Percentiles rank a stretch among this genome's conserved stretches.
These are phyloP conservation scores for Pythium periplocum DNA, from an alignment of 352 stramenopile species.

Conservation along the genomic window DNA sequence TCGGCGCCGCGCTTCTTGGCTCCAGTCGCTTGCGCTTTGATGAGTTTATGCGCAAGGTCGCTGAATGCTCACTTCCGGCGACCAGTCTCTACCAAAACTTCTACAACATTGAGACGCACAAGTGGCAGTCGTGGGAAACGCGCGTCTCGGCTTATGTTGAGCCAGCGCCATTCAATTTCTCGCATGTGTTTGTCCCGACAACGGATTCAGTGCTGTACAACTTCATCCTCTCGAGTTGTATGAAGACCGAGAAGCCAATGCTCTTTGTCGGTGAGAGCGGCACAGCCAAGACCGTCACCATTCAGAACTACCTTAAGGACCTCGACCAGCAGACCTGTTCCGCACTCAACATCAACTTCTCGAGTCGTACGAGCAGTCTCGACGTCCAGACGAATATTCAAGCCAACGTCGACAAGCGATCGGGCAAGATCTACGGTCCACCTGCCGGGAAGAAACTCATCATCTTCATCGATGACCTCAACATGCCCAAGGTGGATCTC, in stretches of 20 bases:
- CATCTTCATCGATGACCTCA: constrained; percentile 95
- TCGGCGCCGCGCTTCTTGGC: constrained; percentile 85
- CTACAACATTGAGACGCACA: constrained; percentile 86
- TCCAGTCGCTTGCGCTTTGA: constrained; percentile 82
- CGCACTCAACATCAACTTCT: constrained; percentile 91
- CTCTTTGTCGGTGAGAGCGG: constrained; percentile 93
- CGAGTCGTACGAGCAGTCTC: constrained; percentile 88
- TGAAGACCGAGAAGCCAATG: constrained; percentile 84
- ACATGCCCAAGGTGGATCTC: constrained; percentile 95
- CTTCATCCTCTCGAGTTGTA: constrained; percentile 86
- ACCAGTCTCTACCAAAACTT: constrained; percentile 87
- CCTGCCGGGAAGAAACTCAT: constrained; percentile 91
- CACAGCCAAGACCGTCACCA: constrained; percentile 95
- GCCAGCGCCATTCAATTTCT: constrained; percentile 92
- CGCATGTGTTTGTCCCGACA: constrained; percentile 94
- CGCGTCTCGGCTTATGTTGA: constrained; percentile 87
- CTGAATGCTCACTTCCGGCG: constrained; percentile 65
- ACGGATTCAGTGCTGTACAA: constrained; percentile 94
- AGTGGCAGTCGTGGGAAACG: constrained; percentile 89
- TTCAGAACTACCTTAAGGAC: constrained; percentile 90
- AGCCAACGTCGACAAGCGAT: constrained; percentile 94
- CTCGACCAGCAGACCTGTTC: constrained; percentile 67
- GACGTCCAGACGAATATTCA: constrained; percentile 95
- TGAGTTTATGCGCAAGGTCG: constrained; percentile 88
- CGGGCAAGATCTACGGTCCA: constrained; percentile 93